These are phyloP conservation scores for Podospora pseudocomata DNA, from an alignment of 495 filamentous ascomycete genomes.

Conservation along the genomic window DNA sequence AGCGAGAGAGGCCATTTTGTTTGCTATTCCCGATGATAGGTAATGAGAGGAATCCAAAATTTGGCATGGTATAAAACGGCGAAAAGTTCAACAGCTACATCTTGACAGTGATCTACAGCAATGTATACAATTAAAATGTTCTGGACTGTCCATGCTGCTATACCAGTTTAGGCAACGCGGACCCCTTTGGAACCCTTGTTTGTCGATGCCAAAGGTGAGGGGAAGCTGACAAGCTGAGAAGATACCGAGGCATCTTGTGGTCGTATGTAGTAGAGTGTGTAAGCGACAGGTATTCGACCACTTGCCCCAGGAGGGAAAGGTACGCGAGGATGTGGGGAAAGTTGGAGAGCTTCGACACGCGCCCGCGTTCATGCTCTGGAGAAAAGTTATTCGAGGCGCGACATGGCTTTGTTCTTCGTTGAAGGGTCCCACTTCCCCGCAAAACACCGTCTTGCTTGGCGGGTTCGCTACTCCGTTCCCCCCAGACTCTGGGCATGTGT, in stretches of 20 bases:
- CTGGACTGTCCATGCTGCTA: neutral
- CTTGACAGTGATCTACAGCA: neutral
- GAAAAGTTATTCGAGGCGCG: neutral
- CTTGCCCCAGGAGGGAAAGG: neutral
- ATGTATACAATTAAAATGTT: neutral
- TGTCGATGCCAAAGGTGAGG: slow-evolving; percentile 9
- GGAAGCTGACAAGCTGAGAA: slow-evolving; percentile 8
- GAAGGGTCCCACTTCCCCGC: slow-evolving; percentile 7
- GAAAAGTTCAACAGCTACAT: neutral
- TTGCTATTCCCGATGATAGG: neutral
- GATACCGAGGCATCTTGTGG: slow-evolving; percentile 15
- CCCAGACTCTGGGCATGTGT: neutral
- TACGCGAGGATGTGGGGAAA: neutral
- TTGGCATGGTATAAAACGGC: neutral
- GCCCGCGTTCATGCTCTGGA: neutral
- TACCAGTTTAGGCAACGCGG: neutral
- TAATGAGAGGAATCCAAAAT: neutral
- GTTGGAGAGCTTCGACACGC: neutral
- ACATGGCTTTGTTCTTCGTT: neutral
- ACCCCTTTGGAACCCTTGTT: slow-evolving; percentile 8
- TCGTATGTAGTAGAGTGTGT: neutral
- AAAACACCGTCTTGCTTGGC: slow-evolving; percentile 1
- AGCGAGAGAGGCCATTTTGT: slow-evolving; percentile 40
- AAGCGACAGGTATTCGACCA: neutral
- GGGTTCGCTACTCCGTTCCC: neutral